Evolutionary conservation across 345 rosid species (phyloP).

Genomic region (Linum lewisii): DNA sequence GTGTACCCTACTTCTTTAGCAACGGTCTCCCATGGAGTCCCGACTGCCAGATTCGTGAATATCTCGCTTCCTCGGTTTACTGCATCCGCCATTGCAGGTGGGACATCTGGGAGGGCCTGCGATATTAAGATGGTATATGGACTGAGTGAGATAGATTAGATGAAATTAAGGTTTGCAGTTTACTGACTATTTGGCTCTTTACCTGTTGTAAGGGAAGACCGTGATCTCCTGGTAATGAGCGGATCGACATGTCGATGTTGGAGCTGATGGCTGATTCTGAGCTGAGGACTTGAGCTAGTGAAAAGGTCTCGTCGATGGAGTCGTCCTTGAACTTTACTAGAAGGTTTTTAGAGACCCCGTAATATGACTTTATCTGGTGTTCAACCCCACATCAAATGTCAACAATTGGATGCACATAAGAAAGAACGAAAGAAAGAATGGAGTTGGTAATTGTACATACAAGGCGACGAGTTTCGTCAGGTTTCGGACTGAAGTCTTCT

Average conservation of each 20-base stretch:
- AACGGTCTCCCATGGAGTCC: slow-evolving; percentile 90
- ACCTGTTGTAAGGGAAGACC: slow-evolving; percentile 97
- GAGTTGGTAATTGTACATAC: slow-evolving; percentile 38
- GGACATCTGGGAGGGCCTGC: slow-evolving; percentile 88
- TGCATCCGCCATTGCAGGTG: slow-evolving; percentile 96
- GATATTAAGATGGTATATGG: slow-evolving; percentile 10
- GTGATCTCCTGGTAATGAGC: slow-evolving; percentile 80
- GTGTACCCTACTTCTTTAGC: slow-evolving; percentile 87
- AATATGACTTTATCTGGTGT: slow-evolving; percentile 81
- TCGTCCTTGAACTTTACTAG: slow-evolving; percentile 86
- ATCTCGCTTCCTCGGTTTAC: slow-evolving; percentile 83
- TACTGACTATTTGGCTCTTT: slow-evolving; percentile 17
- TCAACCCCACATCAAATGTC: slow-evolving; percentile 5
- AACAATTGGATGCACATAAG: neutral
- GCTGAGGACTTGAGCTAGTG: slow-evolving; percentile 79
- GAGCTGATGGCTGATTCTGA: slow-evolving; percentile 88
- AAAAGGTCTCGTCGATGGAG: slow-evolving; percentile 74
- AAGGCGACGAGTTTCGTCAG: slow-evolving; percentile 91
- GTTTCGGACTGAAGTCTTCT: slow-evolving; percentile 90
- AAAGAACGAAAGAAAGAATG: neutral
- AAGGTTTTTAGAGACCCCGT: slow-evolving; percentile 87
- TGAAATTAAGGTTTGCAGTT: neutral
- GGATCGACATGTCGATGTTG: slow-evolving; percentile 92
- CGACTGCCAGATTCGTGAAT: slow-evolving; percentile 60
- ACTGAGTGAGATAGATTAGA: no score